Percentiles rank a stretch among this genome's conserved stretches.
Conservation (phyloP, 164 flowering plant species). For the Echeveria elegans region DNA sequence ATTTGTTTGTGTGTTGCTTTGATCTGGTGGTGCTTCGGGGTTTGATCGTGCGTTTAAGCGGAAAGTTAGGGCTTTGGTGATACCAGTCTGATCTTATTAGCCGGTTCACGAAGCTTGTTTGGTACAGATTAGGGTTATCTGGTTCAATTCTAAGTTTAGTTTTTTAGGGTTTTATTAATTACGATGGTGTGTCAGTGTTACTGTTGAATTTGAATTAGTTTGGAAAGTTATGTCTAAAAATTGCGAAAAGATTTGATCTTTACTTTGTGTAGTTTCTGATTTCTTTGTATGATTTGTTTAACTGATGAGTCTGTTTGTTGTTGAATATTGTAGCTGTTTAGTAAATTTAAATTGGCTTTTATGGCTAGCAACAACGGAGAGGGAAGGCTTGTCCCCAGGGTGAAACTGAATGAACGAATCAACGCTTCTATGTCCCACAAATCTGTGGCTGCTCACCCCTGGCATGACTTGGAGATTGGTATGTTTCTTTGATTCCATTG, state of each 20-base stretch:
- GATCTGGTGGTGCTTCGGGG: background rate
- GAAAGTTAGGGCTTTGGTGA: background rate
- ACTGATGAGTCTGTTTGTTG: background rate
- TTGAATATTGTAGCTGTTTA: background rate
- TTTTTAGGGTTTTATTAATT: background rate
- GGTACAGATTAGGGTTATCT: background rate
- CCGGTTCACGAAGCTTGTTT: background rate
- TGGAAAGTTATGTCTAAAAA: background rate
- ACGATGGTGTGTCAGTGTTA: background rate
- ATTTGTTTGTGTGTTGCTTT: background rate
- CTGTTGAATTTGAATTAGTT: background rate
- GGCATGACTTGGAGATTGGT: slow-evolving; percentile 97
- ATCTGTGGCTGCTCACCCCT: slow-evolving; percentile 91
- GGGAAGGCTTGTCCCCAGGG: slow-evolving; percentile 15
- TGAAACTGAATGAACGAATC: slow-evolving; percentile 65
- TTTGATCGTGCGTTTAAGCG: background rate
- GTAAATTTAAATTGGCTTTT: slow-evolving; percentile 15
- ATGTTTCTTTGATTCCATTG: slow-evolving; percentile 1
- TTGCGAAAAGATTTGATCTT: background rate
- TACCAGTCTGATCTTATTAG: background rate
- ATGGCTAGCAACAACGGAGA: slow-evolving; percentile 44
- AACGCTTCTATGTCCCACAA: slow-evolving; percentile 71
- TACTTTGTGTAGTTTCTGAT: background rate
- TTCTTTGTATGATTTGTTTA: background rate
- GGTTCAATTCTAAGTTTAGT: background rate